Base-by-base conservation (phyloP, 306 rosid species). In the Coriaria nepalensis region DNA sequence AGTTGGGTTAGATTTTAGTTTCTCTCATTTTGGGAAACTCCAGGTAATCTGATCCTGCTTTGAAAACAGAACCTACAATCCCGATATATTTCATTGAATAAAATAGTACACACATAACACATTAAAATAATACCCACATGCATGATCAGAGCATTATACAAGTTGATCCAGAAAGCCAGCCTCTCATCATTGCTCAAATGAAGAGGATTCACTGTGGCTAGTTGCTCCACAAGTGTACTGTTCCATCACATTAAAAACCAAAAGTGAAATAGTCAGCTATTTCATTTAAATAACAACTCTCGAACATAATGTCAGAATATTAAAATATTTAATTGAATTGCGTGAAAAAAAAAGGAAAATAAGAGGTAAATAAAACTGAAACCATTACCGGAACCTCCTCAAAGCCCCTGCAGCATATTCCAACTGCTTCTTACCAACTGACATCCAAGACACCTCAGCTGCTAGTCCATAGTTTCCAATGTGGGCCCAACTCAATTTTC, bases 371-470 rank as follows among this genome's bases (percentile, higher is more conserved):
- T 11, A 37, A 49, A 40, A 13, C 40, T 49, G 37, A 36, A 39
- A 43, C 34, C n/a, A 20, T 43, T 63, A 81, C 93, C 93, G 79
- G 67, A 81, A 81, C 61, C 68, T 69, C 73, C 75, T 55, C 54
- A 81, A 63, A 12, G 84, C 93, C 45, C 75, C 93, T 12, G 93
- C 79, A 61, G 93, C 93, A 55, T 74, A 81, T 57, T 81, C 93
- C 54, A 81, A 62, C 67, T 81, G 93, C 66, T 81, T 74, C 68
- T 78, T 78, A 10, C 93, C 93, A 54, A 81, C 93, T 36, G 93
- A 81, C 93, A 81, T 81, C 93, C 93, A 81, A 68, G 93, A 78
- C 57, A 81, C 93, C 69, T 81, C 93, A 57, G 68, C 56, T 13
- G 80, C 82, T 45, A 70, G 66, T 46, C 78, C 74, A 45, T 81